Base-by-base conservation (phyloP, 805 yeast genomes). In the Ogataea ramenticola region DNA sequence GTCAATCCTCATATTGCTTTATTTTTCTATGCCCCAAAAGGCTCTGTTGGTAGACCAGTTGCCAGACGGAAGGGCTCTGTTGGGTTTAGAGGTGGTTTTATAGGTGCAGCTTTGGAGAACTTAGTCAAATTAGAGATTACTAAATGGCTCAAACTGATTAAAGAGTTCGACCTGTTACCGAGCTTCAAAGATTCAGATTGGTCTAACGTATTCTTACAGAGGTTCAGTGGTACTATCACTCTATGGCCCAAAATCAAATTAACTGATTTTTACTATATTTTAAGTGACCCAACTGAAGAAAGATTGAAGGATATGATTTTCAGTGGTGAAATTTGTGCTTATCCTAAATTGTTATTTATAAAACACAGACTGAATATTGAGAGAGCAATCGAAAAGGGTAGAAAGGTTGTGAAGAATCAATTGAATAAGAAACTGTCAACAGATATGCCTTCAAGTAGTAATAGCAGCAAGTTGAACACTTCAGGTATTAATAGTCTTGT, bases 1-100 rank as follows among this genome's bases (percentile, higher is more conserved):
- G 91, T 85, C 8, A 85, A 86, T 58, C 93, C 95, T 1, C 95
- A 85, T 58, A 82, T 85, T 29, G 74, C 84, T 39, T 66, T 86
- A 19, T 85, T 86, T 62, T 82, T 80, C 54, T 85, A 76, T 56
- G 84, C 88, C 8, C 88, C 91, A 21, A 74, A 81, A 51, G 95
- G 95, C 1, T 79, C 86, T 2, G 85, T 85, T 16, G 95, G 95
- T 0, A 68, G 82, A 45, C 95, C 95, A 0, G 86, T 86, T 20
- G 72, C 83, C 1, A 68, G 80, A 46, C 64, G 75, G 14, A 70
- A 71, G 41, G 72, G 83, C 0, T 65, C 66, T 40, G 42, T 44
- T 4, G 77, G 82, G 1, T 72, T 84, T 51, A 66, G 95, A 50
- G 95, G 95, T 9, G 95, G 93, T 1, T 84, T 86, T 49, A 55